A percentile compares a stretch with the other conserved stretches of the same genome.
Evolutionary conservation across 164 flowering plant genomes (phyloP).

Genomic region (Annona cherimola): DNA sequence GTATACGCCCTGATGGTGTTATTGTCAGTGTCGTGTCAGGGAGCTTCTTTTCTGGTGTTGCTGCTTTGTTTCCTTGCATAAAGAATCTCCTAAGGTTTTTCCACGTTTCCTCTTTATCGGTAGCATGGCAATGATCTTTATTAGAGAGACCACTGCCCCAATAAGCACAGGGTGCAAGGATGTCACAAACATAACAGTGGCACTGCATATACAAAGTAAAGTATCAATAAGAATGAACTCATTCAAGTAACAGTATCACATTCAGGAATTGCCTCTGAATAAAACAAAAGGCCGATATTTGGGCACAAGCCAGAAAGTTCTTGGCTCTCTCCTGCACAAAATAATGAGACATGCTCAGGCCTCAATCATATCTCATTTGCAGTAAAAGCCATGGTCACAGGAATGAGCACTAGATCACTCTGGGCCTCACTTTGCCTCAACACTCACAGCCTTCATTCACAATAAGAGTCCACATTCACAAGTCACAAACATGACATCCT

Average conservation of each 20-base stretch:
- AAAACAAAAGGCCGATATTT: neutral
- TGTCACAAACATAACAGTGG: conserved; percentile 90
- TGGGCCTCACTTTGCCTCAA: neutral
- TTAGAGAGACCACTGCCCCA: conserved; percentile 60
- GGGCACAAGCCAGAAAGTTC: neutral
- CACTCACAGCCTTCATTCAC: no score
- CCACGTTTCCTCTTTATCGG: conserved; percentile 73
- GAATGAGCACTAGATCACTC: neutral
- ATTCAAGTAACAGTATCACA: neutral
- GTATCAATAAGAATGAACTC: no score
- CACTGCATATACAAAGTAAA: conserved; percentile 52
- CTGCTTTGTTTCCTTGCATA: conserved; percentile 24
- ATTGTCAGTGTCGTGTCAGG: conserved; percentile 18
- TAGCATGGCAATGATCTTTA: conserved; percentile 75
- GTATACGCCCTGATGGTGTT: conserved; percentile 11
- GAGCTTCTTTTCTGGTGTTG: conserved; percentile 13
- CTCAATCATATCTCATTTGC: neutral
- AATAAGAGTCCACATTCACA: no score
- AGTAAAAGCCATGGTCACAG: neutral
- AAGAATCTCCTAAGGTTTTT: conserved; percentile 34
- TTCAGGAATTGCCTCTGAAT: neutral
- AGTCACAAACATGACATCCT: no score
- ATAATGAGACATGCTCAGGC: neutral
- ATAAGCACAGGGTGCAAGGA: conserved; percentile 59
- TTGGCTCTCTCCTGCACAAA: neutral